A percentile compares a stretch with the other conserved stretches of the same genome.
Conservation (phyloP, 495 filamentous ascomycete species). For the Trichodelitschia bisporula region DNA sequence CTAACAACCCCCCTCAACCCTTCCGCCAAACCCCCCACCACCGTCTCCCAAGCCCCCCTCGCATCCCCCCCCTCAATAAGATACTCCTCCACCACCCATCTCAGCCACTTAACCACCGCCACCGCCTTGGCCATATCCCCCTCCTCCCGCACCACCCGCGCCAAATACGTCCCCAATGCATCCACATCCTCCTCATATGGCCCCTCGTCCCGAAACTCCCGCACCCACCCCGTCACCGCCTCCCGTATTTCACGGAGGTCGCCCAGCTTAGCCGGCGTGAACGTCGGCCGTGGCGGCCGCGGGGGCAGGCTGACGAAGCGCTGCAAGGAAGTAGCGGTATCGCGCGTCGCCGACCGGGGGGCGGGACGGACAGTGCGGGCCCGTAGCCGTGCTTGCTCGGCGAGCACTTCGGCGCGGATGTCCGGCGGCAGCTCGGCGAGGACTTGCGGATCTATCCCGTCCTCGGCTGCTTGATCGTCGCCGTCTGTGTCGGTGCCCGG, state of each 20-base stretch:
- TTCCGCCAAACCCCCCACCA: constrained; percentile 27
- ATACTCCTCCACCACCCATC: constrained; percentile 38
- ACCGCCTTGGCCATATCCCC: constrained; percentile 50
- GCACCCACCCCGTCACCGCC: constrained; percentile 41
- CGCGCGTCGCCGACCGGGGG: constrained; percentile 7
- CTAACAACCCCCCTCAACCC: constrained; percentile 34
- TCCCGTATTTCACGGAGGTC: constrained; percentile 28
- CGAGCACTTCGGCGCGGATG: constrained; percentile 52
- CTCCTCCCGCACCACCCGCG: constrained; percentile 43
- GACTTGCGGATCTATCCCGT: constrained; percentile 18
- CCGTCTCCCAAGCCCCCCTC: constrained; percentile 22
- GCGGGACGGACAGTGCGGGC: constrained; percentile 22
- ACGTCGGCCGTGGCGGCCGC: constrained; percentile 29
- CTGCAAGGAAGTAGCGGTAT: constrained; percentile 1
- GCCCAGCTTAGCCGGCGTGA: constrained; percentile 36
- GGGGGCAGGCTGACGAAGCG: constrained; percentile 18
- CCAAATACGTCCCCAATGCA: constrained; percentile 41
- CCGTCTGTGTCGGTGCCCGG: neutral
- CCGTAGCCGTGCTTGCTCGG: constrained; percentile 41
- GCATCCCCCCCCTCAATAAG: constrained; percentile 14
- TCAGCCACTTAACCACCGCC: constrained; percentile 42
- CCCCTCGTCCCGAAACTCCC: constrained; percentile 36
- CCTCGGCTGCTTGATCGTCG: neutral
- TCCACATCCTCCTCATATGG: constrained; percentile 58
- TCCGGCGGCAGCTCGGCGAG: constrained; percentile 61